These are phyloP conservation scores for Rubia peregrina DNA, from an alignment of 305 asterid species.

Conservation along the genomic window DNA sequence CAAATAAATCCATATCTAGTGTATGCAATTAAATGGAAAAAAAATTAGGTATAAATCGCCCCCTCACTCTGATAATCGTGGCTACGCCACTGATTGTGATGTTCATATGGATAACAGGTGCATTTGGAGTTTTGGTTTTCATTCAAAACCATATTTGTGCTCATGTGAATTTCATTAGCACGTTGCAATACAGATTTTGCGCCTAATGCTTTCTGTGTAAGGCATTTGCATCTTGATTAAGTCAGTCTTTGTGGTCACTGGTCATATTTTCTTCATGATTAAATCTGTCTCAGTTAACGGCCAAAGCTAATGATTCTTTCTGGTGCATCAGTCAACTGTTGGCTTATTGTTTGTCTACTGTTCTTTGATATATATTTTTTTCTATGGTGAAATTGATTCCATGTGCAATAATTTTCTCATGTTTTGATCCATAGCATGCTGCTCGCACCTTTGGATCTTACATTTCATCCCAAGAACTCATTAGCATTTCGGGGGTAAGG, in stretches of 20 bases:
- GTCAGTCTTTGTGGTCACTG: not conserved
- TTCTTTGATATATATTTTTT: not conserved
- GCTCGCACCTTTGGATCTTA: constrained; percentile 95
- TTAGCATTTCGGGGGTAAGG: constrained; percentile 93
- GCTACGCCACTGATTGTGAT: too few species aligned
- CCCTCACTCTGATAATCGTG: too few species aligned
- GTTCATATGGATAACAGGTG: too few species aligned
- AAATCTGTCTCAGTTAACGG: not conserved
- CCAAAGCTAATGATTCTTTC: not conserved
- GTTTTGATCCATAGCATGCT: constrained; percentile 64
- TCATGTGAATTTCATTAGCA: too few species aligned
- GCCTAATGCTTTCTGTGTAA: not conserved
- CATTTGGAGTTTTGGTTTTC: too few species aligned
- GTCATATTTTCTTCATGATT: not conserved
- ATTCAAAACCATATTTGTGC: too few species aligned
- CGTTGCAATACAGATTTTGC: not conserved
- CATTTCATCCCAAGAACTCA: constrained; percentile 67
- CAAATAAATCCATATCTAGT: too few species aligned
- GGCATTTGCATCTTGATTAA: not conserved
- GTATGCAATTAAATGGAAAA: too few species aligned
- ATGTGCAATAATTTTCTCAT: constrained; percentile 8
- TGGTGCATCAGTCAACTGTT: not conserved
- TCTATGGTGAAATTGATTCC: not conserved
- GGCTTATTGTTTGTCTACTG: not conserved
- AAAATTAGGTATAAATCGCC: too few species aligned